A percentile compares a stretch with the other conserved stretches of the same genome.
Conservation (phyloP, 345 rosid genomes). For the Salix koriyanagi region DNA sequence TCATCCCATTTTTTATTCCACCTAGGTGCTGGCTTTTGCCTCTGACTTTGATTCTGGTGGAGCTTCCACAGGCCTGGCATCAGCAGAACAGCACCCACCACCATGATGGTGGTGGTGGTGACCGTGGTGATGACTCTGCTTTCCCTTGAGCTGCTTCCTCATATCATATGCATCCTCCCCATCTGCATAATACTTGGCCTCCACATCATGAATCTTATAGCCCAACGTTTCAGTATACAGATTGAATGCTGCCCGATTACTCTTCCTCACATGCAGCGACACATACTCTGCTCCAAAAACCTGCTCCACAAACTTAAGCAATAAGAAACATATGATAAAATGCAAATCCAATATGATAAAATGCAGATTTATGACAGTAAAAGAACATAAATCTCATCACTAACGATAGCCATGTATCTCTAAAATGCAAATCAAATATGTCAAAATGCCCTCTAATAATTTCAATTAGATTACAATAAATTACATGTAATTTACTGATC, state of each 20-base stretch:
- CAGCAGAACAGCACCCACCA: conserved; percentile 79
- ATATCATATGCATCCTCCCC: conserved; percentile 99
- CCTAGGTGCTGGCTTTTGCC: conserved; percentile 43
- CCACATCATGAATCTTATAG: conserved; percentile 84
- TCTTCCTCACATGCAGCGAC: conserved; percentile 87
- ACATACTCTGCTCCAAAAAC: conserved; percentile 93
- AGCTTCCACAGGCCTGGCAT: conserved; percentile 31
- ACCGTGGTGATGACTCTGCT: conserved; percentile 61
- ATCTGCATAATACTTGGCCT: conserved; percentile 96
- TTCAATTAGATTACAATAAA: neutral
- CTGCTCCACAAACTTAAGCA: conserved; percentile 29
- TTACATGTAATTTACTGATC: neutral
- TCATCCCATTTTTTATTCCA: conserved; percentile 36
- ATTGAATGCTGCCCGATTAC: conserved; percentile 93
- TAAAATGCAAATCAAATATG: neutral
- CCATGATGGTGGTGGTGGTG: conserved; percentile 60
- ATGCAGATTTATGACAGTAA: neutral
- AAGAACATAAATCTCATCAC: neutral
- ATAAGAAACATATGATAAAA: neutral
- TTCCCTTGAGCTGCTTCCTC: conserved; percentile 90
- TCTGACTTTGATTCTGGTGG: conserved; percentile 50
- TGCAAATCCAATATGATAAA: neutral
- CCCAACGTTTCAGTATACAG: conserved; percentile 81
- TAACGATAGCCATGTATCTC: neutral
- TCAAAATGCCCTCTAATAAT: neutral